These are phyloP conservation scores for Lipomyces kockii DNA, from an alignment of 805 yeast genomes.

Conservation along the genomic window DNA sequence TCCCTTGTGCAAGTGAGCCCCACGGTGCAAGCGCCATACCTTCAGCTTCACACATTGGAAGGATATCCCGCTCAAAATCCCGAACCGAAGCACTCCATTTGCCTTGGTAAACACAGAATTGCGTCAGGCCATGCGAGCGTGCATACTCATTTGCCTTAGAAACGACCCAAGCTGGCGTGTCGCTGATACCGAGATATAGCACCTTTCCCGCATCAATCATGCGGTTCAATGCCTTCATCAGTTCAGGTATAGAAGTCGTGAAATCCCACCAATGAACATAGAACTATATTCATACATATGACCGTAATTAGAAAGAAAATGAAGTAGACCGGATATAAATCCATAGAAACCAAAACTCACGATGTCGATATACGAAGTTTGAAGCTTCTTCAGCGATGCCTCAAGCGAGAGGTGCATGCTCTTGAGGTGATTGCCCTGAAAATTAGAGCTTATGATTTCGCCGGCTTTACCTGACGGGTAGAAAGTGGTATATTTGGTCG, in stretches of 20 bases:
- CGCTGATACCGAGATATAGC: slow-evolving; percentile 39
- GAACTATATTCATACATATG: not conserved
- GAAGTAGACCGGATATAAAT: not conserved
- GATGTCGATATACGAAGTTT: slow-evolving; percentile 39
- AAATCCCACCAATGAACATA: slow-evolving; percentile 35
- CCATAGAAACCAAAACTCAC: slow-evolving; percentile 4
- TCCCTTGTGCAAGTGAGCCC: slow-evolving; percentile 2
- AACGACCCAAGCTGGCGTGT: slow-evolving; percentile 41
- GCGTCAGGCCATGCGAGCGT: slow-evolving; percentile 37
- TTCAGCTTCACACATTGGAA: slow-evolving; percentile 39
- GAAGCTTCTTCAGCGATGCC: slow-evolving; percentile 22
- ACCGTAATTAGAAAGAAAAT: not conserved
- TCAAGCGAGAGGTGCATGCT: slow-evolving; percentile 18
- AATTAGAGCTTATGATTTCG: not conserved
- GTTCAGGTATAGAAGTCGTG: slow-evolving; percentile 37
- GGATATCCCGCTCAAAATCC: slow-evolving; percentile 40
- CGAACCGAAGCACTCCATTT: slow-evolving; percentile 38
- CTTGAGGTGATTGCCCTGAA: slow-evolving; percentile 20
- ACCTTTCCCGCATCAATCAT: slow-evolving; percentile 35
- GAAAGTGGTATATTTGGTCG: slow-evolving; percentile 45
- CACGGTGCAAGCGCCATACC: slow-evolving; percentile 35
- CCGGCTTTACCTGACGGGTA: slow-evolving; percentile 5
- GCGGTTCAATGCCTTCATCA: slow-evolving; percentile 36
- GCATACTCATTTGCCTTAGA: slow-evolving; percentile 33
- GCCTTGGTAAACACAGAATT: slow-evolving; percentile 41